Percentiles rank a stretch among this genome's conserved stretches.
These are phyloP conservation scores for Lactarius quietus DNA, from an alignment of 768 basidiomycete genomes.

Conservation along the genomic window DNA sequence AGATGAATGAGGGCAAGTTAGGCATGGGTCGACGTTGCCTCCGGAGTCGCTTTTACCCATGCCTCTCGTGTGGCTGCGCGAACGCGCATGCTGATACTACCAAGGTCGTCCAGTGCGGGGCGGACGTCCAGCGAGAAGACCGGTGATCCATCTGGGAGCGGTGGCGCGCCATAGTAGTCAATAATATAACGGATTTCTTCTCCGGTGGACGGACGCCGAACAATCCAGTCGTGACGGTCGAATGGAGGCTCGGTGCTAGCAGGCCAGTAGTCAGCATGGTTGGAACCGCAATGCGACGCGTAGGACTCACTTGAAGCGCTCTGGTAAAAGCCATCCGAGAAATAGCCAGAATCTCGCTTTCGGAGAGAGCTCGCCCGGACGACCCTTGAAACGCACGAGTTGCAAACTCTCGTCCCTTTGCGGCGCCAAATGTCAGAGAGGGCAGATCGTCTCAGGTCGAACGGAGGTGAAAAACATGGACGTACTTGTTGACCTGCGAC, in stretches of 20 bases:
- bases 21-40: slow-evolving; percentile 1
- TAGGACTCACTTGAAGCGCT: slow-evolving; percentile 73
- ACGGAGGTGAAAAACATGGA: slow-evolving; percentile 14
- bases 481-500: slow-evolving; percentile 58
- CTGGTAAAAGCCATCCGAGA: slow-evolving; percentile 86
- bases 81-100: slow-evolving; percentile 61
- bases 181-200: slow-evolving; percentile 94
- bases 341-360: slow-evolving; percentile 87
- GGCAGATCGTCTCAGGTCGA: background rate
- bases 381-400: slow-evolving; percentile 81
- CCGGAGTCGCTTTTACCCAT: slow-evolving; percentile 13
- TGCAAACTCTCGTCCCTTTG: slow-evolving; percentile 63
- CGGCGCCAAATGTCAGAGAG: slow-evolving; percentile 4
- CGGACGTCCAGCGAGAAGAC: slow-evolving; percentile 95
- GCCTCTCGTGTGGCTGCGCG: slow-evolving; percentile 30
- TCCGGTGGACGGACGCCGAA: slow-evolving; percentile 74
- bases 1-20: background rate
- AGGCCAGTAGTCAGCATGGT: background rate
- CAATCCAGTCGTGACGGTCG: slow-evolving; percentile 93
- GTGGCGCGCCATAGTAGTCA: slow-evolving; percentile 95
- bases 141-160: slow-evolving; percentile 85
- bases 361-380: slow-evolving; percentile 90
- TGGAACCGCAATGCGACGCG: background rate
- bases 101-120: slow-evolving; percentile 85
- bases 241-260: slow-evolving; percentile 87